Conservation (phyloP, 2,329 filamentous ascomycete species). For the Colletotrichum liaoningense region DNA sequence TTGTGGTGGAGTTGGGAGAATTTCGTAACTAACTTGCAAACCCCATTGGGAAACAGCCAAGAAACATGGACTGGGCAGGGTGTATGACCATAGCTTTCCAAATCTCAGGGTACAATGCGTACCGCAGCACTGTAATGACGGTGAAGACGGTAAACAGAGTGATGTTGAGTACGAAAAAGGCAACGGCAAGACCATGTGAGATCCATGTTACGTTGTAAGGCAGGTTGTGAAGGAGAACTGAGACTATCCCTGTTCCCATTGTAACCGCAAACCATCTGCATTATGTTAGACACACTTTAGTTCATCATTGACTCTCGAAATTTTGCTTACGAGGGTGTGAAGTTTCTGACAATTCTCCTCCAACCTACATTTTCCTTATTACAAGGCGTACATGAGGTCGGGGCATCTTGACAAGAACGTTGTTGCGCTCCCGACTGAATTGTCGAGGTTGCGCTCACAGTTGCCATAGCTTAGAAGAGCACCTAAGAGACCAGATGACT, state of each 20-base stretch:
- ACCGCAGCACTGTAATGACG: slow-evolving; percentile 67
- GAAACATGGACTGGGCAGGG: slow-evolving; percentile 74
- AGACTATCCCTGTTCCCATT: slow-evolving; percentile 77
- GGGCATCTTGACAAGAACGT: background rate
- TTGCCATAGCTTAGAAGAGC: background rate
- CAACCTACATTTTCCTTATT: slow-evolving; percentile 53
- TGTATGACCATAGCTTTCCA: slow-evolving; percentile 75
- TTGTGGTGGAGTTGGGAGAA: background rate
- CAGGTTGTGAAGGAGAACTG: slow-evolving; percentile 70
- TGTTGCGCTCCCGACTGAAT: background rate
- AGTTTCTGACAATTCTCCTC: slow-evolving; percentile 61
- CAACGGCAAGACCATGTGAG: slow-evolving; percentile 52
- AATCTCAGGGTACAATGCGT: slow-evolving; percentile 73
- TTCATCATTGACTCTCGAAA: slow-evolving; percentile 18
- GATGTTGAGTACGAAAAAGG: slow-evolving; percentile 71
- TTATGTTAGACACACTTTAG: background rate
- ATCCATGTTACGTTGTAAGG: slow-evolving; percentile 70
- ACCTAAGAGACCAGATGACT: background rate
- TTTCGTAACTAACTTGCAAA: slow-evolving; percentile 61
- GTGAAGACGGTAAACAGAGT: slow-evolving; percentile 67
- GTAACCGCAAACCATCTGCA: slow-evolving; percentile 67
- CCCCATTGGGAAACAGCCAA: slow-evolving; percentile 77
- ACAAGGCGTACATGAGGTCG: slow-evolving; percentile 35
- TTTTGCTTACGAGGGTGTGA: slow-evolving; percentile 62
- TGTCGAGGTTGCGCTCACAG: background rate